phyloP scores from a whole-genome alignment of 768 basidiomycete genomes.

The Candolleomyces aberdarensis region DNA sequence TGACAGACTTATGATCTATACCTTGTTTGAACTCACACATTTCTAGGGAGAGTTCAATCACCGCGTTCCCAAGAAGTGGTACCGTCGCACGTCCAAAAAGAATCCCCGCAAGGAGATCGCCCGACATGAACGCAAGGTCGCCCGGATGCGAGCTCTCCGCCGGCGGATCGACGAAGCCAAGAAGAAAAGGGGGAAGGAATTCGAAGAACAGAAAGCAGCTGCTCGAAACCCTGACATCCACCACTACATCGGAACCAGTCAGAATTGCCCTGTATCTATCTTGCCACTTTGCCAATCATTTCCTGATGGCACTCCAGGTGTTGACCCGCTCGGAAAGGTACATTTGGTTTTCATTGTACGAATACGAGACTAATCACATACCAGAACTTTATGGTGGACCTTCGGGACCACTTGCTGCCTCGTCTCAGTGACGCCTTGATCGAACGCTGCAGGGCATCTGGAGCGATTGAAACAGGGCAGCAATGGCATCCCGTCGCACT shows the following conservation, averaged over 20 bases:
- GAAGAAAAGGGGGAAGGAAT: background rate
- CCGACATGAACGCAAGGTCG: background rate
- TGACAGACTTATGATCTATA: no score
- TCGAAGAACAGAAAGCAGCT: background rate
- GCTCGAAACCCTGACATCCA: background rate
- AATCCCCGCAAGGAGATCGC: background rate
- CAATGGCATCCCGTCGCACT: no score
- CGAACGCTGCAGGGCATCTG: background rate
- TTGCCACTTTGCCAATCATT: background rate
- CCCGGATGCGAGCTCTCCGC: background rate
- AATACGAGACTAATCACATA: background rate
- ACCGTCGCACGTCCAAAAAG: background rate
- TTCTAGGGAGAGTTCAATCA: background rate
- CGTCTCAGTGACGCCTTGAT: background rate
- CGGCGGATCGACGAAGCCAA: background rate
- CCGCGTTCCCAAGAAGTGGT: background rate
- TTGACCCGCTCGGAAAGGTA: background rate
- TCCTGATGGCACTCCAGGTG: background rate
- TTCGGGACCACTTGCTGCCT: background rate
- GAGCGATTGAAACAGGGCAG: no score
- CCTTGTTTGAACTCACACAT: no score
- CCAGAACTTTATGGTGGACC: constrained; percentile 25
- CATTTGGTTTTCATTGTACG: background rate
- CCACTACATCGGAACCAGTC: background rate
- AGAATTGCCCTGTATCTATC: background rate